These are phyloP conservation scores for Cyclostephanos invisitatus DNA, from an alignment of 108 stramenopile species.

Conservation along the genomic window DNA sequence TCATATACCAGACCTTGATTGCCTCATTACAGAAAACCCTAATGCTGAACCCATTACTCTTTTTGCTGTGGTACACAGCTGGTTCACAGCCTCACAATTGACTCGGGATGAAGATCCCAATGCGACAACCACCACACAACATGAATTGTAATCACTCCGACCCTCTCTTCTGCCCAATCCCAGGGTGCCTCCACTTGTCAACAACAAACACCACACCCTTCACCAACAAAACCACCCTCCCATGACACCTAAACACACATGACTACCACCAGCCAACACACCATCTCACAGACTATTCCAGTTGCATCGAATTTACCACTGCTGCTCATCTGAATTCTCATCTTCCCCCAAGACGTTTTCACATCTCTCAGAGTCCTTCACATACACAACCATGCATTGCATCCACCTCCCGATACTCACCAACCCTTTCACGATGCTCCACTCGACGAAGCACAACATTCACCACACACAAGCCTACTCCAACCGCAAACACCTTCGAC, in stretches of 20 bases:
- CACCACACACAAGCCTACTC: neutral
- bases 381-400: too few relatives aligned
- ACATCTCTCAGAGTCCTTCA: neutral
- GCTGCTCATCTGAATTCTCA: neutral
- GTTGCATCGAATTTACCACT: neutral
- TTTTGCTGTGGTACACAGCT: too few relatives aligned
- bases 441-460: neutral
- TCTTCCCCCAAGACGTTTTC: neutral
- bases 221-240: neutral
- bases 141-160: too few relatives aligned
- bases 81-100: too few relatives aligned
- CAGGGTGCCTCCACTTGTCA: neutral
- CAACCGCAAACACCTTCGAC: neutral
- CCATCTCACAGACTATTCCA: neutral
- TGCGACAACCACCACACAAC: too few relatives aligned
- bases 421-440: neutral
- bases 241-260: neutral
- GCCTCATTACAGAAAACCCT: too few relatives aligned
- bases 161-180: neutral
- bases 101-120: too few relatives aligned
- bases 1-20: too few relatives aligned
- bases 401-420: neutral
- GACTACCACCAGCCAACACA: neutral
- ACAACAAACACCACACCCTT: neutral
- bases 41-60: too few relatives aligned